These are phyloP conservation scores for Colletotrichum karsti DNA, from an alignment of 2,329 filamentous ascomycete species.

Conservation along the genomic window DNA sequence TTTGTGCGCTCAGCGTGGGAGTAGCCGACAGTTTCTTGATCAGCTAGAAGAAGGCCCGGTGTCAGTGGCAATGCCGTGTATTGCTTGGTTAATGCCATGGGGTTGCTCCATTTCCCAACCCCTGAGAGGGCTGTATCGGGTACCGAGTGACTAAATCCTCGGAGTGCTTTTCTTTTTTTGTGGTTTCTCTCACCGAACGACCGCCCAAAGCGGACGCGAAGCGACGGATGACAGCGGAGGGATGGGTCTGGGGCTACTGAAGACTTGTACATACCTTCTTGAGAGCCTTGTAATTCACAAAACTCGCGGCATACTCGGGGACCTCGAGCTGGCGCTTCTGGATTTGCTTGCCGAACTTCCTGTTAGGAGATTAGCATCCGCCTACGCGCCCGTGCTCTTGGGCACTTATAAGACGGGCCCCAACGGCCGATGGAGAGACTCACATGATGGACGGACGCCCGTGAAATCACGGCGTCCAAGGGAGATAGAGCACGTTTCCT, in stretches of 20 bases:
- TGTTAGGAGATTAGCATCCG: constrained; percentile 46
- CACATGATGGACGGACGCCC: constrained; percentile 22
- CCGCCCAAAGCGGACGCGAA: not conserved
- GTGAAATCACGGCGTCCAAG: constrained; percentile 20
- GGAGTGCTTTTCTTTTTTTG: not conserved
- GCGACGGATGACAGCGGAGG: not conserved
- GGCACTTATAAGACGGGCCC: not conserved
- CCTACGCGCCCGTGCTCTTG: not conserved
- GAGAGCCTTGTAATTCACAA: constrained; percentile 98
- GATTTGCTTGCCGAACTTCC: constrained; percentile 99
- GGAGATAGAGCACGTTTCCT: not conserved
- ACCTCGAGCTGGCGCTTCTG: constrained; percentile 99
- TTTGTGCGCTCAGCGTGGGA: constrained; percentile 81
- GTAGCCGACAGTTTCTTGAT: constrained; percentile 98
- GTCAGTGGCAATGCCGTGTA: constrained; percentile 39
- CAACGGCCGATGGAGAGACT: not conserved
- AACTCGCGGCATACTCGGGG: constrained; percentile 98
- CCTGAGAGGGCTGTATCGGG: constrained; percentile 21
- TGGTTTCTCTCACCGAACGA: not conserved
- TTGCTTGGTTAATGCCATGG: constrained; percentile 26
- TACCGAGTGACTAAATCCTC: constrained; percentile 20
- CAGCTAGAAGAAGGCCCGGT: constrained; percentile 66
- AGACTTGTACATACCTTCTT: constrained; percentile 79
- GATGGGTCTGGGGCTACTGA: constrained; percentile 5
- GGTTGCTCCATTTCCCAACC: constrained; percentile 21